phyloP scores from a whole-genome alignment of 768 basidiomycete species.

The Pleurotus cornucopiae region DNA sequence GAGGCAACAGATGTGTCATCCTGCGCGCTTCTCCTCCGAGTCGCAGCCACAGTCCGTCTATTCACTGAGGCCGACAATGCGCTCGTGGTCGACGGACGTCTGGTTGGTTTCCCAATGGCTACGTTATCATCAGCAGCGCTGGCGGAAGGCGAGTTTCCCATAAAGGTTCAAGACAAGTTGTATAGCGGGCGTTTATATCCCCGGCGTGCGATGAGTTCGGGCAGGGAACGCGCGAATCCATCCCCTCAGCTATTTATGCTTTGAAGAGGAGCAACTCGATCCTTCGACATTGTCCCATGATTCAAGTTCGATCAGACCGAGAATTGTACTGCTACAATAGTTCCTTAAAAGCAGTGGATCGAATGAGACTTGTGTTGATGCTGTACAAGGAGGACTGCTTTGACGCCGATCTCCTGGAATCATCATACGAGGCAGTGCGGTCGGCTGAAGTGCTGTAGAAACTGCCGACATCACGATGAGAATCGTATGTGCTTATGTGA shows the following conservation, averaged over 20 bases:
- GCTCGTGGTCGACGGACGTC: neutral
- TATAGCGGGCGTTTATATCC: neutral
- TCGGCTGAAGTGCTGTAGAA: no score
- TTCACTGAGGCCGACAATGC: neutral
- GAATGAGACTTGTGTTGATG: no score
- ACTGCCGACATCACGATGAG: no score
- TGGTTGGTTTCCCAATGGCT: constrained; percentile 1
- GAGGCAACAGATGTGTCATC: neutral
- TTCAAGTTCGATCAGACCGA: no score
- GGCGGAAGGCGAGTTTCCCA: constrained; percentile 12
- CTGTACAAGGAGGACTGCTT: no score
- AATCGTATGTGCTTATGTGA: no score
- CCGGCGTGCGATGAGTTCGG: neutral
- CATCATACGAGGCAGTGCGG: no score
- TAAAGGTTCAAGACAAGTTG: constrained; percentile 3
- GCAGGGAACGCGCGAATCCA: neutral
- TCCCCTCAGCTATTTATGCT: neutral
- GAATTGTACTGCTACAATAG: no score
- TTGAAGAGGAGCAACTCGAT: no score
- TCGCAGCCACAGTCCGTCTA: neutral
- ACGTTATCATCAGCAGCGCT: constrained; percentile 1
- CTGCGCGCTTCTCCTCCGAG: neutral
- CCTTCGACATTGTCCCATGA: no score
- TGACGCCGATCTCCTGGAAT: no score
- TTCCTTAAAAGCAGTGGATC: no score